phyloP scores from a whole-genome alignment of 2,329 filamentous ascomycete species.

The Arthroderma sp. region DNA sequence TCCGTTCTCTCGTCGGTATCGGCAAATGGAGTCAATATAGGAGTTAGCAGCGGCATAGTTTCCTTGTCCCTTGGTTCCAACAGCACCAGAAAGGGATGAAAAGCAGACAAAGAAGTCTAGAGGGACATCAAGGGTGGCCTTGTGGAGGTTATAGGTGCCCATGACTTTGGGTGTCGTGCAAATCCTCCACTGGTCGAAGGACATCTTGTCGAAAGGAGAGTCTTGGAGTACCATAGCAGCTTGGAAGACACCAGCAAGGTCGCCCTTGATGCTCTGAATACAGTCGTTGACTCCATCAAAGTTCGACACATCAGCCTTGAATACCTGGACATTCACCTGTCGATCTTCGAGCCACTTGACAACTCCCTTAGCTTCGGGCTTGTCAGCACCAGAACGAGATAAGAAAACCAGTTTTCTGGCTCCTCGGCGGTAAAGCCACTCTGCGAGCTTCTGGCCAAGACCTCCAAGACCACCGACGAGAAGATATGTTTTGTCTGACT shows the following conservation, averaged over 20 bases:
- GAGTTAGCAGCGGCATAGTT: constrained; percentile 18
- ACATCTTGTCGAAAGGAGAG: constrained; percentile 23
- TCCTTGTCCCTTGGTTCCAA: constrained; percentile 28
- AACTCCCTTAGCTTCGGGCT: not conserved
- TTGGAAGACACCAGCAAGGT: constrained; percentile 17
- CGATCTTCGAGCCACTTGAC: constrained; percentile 7
- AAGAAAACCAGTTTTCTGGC: constrained; percentile 22
- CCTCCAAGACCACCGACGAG: constrained; percentile 18
- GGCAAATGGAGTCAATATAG: constrained; percentile 17
- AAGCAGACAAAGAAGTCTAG: constrained; percentile 27
- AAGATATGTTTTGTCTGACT: constrained; percentile 16
- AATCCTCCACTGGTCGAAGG: constrained; percentile 13
- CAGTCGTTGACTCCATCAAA: constrained; percentile 5
- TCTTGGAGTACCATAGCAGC: constrained; percentile 17
- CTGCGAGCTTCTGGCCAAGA: constrained; percentile 17
- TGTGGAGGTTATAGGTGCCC: constrained; percentile 22
- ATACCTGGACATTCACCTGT: constrained; percentile 4
- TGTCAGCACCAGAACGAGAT: constrained; percentile 19
- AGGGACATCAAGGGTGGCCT: constrained; percentile 10
- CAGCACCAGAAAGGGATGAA: constrained; percentile 25
- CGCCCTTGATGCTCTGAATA: not conserved
- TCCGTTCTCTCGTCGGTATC: constrained; percentile 19
- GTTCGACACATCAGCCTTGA: constrained; percentile 8
- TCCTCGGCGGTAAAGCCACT: constrained; percentile 18
- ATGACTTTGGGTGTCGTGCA: constrained; percentile 19